phyloP scores from a whole-genome alignment of 495 filamentous ascomycete species.

The Pyrenula massariospora region DNA sequence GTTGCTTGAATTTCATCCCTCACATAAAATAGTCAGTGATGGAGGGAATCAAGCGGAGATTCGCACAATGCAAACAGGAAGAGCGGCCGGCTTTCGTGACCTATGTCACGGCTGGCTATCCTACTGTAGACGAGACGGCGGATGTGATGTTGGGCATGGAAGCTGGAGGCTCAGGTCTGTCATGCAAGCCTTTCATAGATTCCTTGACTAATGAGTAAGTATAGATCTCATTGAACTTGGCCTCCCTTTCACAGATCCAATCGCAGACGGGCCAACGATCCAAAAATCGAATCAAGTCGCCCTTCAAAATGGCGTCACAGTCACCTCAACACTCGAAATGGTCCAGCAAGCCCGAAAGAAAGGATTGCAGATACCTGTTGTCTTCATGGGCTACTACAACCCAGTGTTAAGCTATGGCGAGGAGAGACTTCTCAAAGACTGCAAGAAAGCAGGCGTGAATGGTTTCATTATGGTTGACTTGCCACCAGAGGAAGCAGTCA shows the following conservation, averaged over 20 bases:
- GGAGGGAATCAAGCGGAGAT: constrained; percentile 78
- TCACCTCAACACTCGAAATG: constrained; percentile 63
- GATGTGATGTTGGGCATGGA: constrained; percentile 82
- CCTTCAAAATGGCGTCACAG: constrained; percentile 77
- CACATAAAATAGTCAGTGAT: constrained; percentile 20
- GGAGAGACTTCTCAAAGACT: constrained; percentile 74
- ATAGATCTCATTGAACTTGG: constrained; percentile 41
- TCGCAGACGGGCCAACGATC: constrained; percentile 90
- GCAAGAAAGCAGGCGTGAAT: constrained; percentile 77
- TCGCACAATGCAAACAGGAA: constrained; percentile 72
- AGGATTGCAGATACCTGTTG: constrained; percentile 68
- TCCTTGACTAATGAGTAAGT: background rate
- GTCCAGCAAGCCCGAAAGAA: constrained; percentile 62
- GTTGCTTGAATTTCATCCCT: background rate
- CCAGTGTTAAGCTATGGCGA: constrained; percentile 88
- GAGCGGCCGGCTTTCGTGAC: constrained; percentile 67
- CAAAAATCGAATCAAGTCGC: constrained; percentile 85
- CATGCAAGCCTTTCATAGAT: background rate
- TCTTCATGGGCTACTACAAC: constrained; percentile 99
- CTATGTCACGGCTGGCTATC: constrained; percentile 93
- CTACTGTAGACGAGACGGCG: constrained; percentile 67
- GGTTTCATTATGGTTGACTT: constrained; percentile 97
- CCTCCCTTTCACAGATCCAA: constrained; percentile 94
- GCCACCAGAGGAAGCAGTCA: constrained; percentile 90
- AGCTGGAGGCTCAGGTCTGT: constrained; percentile 78